These are phyloP conservation scores for Microdochium trichocladiopsis DNA, from an alignment of 2,329 filamentous ascomycete species.

Conservation along the genomic window DNA sequence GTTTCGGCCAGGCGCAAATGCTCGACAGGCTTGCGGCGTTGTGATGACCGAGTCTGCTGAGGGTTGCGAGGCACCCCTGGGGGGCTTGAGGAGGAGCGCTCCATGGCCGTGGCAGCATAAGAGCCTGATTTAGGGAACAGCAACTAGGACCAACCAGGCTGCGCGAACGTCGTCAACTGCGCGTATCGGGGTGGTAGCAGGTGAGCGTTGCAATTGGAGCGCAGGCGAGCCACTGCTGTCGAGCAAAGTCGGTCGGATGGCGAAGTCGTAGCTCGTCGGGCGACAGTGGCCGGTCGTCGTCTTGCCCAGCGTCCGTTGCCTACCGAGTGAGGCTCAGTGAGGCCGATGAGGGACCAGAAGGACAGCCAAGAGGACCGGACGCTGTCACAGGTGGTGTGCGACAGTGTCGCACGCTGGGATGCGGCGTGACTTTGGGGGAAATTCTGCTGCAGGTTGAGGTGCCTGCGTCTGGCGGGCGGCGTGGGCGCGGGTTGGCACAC, in stretches of 20 bases:
- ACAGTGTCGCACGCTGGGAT: neutral
- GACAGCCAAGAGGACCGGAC: neutral
- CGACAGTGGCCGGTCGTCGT: too few species aligned
- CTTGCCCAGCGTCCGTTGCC: neutral
- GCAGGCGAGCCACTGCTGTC: too few species aligned
- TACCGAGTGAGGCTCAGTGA: neutral
- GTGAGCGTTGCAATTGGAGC: too few species aligned
- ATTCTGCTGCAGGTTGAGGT: neutral
- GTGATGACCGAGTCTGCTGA: constrained; percentile 19
- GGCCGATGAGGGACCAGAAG: neutral
- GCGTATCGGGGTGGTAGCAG: too few species aligned
- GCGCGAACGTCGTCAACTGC: neutral
- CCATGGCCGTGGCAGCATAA: constrained; percentile 11
- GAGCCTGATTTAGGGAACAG: constrained; percentile 1
- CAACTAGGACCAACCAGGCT: neutral
- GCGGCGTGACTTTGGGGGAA: neutral
- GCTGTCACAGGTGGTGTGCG: neutral
- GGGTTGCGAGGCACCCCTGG: constrained; percentile 17
- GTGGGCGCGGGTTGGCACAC: neutral
- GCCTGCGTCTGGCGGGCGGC: neutral
- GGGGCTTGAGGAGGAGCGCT: constrained; percentile 7
- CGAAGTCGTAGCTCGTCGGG: too few species aligned
- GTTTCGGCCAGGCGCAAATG: constrained; percentile 16
- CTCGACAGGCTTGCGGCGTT: constrained; percentile 21
- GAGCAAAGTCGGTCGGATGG: too few species aligned